Conservation (phyloP, 768 basidiomycete species). For the Brasilioporus rufonigricans region DNA sequence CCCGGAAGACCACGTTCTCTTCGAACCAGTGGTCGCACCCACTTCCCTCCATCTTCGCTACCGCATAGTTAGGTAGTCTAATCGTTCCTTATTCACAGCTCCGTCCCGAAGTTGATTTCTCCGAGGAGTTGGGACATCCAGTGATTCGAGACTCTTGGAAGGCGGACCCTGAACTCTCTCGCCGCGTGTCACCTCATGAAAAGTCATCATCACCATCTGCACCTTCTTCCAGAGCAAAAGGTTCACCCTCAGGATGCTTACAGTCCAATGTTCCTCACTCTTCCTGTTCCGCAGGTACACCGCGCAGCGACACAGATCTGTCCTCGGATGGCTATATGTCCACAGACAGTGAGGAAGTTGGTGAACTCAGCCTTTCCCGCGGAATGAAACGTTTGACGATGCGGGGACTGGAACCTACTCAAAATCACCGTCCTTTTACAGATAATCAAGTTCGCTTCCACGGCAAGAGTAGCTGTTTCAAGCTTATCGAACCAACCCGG, state of each 20-base stretch:
- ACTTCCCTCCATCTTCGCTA: background rate
- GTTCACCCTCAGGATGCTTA: conserved; percentile 10
- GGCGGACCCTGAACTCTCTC: conserved; percentile 21
- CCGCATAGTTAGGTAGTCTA: conserved; percentile 1
- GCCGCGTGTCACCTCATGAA: conserved; percentile 15
- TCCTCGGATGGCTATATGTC: conserved; percentile 29
- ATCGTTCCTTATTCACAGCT: conserved; percentile 40
- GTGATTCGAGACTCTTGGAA: conserved; percentile 68
- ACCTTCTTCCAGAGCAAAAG: conserved; percentile 14
- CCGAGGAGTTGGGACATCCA: conserved; percentile 59
- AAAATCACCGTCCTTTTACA: conserved; percentile 28
- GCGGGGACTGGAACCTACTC: conserved; percentile 37
- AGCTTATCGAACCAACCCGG: conserved; percentile 52
- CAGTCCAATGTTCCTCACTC: conserved; percentile 7
- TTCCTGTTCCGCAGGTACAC: conserved; percentile 20
- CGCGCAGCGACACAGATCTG: conserved; percentile 27
- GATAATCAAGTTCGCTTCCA: conserved; percentile 54
- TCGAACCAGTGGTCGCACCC: background rate
- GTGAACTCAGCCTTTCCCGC: conserved; percentile 39
- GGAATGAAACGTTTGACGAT: conserved; percentile 37
- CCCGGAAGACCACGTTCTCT: background rate
- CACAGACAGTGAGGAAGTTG: conserved; percentile 37
- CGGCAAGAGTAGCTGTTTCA: conserved; percentile 57
- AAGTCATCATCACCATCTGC: conserved; percentile 22
- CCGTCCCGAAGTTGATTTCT: conserved; percentile 60